Percentiles rank a stretch among this genome's conserved stretches.
These are phyloP conservation scores for Kalmusia sp. DNA, from an alignment of 2,329 filamentous ascomycete species.

Conservation along the genomic window DNA sequence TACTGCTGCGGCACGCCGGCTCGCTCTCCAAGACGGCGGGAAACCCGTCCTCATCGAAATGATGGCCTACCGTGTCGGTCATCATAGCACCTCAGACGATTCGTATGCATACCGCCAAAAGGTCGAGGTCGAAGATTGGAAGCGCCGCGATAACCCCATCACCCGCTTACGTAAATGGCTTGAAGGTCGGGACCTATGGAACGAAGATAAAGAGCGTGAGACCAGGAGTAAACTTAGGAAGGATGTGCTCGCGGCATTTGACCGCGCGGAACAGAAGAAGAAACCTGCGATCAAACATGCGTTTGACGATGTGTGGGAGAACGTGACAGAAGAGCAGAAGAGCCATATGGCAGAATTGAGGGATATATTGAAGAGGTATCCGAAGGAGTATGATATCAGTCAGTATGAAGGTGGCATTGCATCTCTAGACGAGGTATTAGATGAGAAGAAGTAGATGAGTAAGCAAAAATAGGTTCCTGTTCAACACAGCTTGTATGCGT, in stretches of 20 bases:
- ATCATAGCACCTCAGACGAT: conserved; percentile 97
- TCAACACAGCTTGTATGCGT: not conserved
- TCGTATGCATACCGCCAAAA: conserved; percentile 94
- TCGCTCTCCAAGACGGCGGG: conserved; percentile 82
- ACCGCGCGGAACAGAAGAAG: conserved; percentile 81
- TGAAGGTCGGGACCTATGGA: conserved; percentile 82
- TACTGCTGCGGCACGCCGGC: conserved; percentile 75
- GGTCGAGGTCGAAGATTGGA: conserved; percentile 95
- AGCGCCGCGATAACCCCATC: conserved; percentile 86
- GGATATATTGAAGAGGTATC: conserved; percentile 82
- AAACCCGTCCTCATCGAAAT: conserved; percentile 88
- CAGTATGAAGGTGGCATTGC: conserved; percentile 77
- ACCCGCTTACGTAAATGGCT: conserved; percentile 88
- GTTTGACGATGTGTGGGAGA: conserved; percentile 91
- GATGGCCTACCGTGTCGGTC: conserved; percentile 97
- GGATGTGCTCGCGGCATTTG: conserved; percentile 83
- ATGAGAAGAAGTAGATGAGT: conserved; percentile 21
- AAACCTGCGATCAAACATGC: conserved; percentile 74
- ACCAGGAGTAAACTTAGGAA: conserved; percentile 71
- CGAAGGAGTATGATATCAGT: conserved; percentile 86
- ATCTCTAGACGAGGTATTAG: conserved; percentile 58
- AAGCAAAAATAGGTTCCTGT: not conserved
- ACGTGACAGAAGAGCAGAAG: conserved; percentile 79
- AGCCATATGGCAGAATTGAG: conserved; percentile 79
- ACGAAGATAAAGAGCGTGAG: conserved; percentile 80